Base-by-base conservation (phyloP, 371 early-diverging fungal species). In the Entomophthora muscae region DNA sequence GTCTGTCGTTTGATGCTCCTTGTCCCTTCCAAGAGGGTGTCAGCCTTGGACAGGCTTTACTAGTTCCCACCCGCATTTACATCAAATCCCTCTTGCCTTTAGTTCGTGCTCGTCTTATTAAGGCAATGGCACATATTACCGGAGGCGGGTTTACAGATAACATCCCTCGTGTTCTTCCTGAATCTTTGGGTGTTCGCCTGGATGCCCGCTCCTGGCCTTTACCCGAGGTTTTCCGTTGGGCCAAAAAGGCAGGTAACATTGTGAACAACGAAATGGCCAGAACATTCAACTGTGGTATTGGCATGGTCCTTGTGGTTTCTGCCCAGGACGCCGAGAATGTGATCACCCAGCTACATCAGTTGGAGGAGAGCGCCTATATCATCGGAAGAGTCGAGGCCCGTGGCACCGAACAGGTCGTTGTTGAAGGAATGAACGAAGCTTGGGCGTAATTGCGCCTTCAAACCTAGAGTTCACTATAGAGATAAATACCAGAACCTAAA, bases 231-330 rank as follows among this genome's bases (percentile, higher is more conserved):
- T 98, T 98, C 80, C 80, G 83, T 68, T 98, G 96, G 96, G 71
- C 95, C 65, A 89, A 90, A 79, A 69, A 77, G 64, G 79, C 86
- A 7, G 98, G 98, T 64, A 82, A 84, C 63, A 78, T 91, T n/a
- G 80, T 83, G 24, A 51, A 27, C 29, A 3, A 73, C 63, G 98
- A 97, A 73, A 83, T 98, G 83, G 83, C 91, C 7, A 81, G 95
- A 61, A 96, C 98, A 0, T 98, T 98, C 78, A 98, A 98, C 82
- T 95, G 96, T 73, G 98, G 98, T 69, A 88, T 96, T 63, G 98
- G 98, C 66, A 94, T 98, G 96, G 86, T 95, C 30, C 70, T 95
- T 1, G 82, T 95, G 28, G 91, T 89, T n/a, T 79, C 79, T 53
- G 63, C 70, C 31, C 78, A 73, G 32, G 66, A 88, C 63, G 87